Evolutionary conservation across 1,284 basidiomycete genomes (phyloP).

Genomic region (Melampsora americana): DNA sequence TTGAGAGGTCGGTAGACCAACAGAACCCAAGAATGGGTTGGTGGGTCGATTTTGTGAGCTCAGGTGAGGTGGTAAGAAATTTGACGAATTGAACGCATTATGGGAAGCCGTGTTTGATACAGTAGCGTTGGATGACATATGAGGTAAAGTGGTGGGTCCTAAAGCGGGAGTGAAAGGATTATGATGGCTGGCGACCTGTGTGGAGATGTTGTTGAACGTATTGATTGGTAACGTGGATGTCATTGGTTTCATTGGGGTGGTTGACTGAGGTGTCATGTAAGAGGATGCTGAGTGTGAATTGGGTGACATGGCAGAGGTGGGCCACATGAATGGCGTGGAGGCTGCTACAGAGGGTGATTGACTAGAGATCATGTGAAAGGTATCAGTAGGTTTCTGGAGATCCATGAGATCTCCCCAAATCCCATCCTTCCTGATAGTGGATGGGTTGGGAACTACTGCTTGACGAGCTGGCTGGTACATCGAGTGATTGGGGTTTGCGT

Average conservation of each 20-base stretch:
- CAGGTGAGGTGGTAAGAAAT: neutral
- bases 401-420: conserved; percentile 35
- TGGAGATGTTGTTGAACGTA: conserved; percentile 2
- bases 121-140: neutral
- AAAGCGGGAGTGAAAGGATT: neutral
- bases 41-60: neutral
- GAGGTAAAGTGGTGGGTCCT: neutral
- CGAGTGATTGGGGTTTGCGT: neutral
- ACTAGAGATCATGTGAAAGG: neutral
- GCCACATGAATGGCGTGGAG: neutral
- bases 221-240: neutral
- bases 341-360: neutral
- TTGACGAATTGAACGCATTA: neutral
- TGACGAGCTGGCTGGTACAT: neutral
- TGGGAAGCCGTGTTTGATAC: too few relatives aligned
- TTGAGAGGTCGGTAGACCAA: neutral
- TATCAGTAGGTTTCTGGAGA: conserved; percentile 1
- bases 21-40: neutral
- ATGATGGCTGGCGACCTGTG: neutral
- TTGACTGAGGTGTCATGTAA: neutral
- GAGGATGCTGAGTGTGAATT: neutral
- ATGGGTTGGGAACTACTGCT: neutral
- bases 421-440: conserved; percentile 5
- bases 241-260: neutral
- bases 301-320: neutral